A percentile compares a stretch with the other conserved stretches of the same genome.
Conservation (phyloP, 176 grass and related monocot genomes). For the Puya raimondii region DNA sequence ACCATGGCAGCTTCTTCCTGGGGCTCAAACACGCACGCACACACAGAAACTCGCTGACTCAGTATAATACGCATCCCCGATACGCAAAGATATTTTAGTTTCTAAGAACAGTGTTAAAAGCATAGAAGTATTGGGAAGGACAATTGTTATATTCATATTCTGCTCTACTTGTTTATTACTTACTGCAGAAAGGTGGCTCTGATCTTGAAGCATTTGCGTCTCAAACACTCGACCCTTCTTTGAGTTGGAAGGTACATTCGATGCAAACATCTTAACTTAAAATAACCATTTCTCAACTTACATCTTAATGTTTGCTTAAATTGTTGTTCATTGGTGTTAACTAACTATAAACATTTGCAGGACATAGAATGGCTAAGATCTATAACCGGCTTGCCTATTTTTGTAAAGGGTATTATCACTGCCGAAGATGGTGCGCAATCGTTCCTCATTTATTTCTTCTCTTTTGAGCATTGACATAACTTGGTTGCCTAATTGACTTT, state of each 20-base stretch:
- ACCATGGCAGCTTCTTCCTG: too few species aligned
- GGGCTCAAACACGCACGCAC: too few species aligned
- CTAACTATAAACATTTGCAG: conserved; percentile 21
- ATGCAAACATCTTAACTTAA: neutral
- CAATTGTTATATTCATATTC: neutral
- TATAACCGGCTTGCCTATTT: conserved; percentile 65
- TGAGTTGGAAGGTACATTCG: conserved; percentile 62
- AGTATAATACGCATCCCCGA: too few species aligned
- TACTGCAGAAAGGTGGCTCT: conserved; percentile 48
- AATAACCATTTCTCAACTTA: too few species aligned
- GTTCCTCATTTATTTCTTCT: neutral
- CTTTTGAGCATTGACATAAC: neutral
- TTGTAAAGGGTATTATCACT: conserved; percentile 73
- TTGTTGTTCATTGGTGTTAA: neutral
- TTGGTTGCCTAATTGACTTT: conserved; percentile 4
- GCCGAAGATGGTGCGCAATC: conserved; percentile 55
- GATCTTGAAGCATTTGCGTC: conserved; percentile 39
- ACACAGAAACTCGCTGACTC: too few species aligned
- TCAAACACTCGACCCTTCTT: conserved; percentile 56
- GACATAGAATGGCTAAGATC: conserved; percentile 74
- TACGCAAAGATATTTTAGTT: too few species aligned
- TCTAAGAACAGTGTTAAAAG: too few species aligned
- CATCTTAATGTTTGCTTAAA: conserved; percentile 6
- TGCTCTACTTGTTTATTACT: conserved; percentile 10
- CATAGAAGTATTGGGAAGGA: too few species aligned